Evolutionary conservation across 768 basidiomycete species (phyloP), one percentile per base, ranked within the genome.

Genomic region (Leccinum arenicola): DNA sequence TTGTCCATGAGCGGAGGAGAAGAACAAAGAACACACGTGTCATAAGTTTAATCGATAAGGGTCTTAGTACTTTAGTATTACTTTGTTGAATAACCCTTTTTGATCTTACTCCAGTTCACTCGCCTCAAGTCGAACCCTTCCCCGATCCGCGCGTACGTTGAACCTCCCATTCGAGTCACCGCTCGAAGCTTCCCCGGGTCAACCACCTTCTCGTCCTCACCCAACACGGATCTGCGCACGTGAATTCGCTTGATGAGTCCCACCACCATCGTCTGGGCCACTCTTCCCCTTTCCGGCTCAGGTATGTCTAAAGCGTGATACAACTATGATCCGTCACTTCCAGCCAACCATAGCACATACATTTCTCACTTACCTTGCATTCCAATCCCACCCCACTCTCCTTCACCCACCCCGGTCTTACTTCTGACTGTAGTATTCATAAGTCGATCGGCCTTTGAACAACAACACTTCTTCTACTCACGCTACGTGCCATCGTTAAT

Each of bases 341-440:
- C 14, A 29, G 8, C 23, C 11, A 14, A 43, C 38, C 9, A 31
- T 31, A 27, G 29, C 29, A 31, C 56, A 58, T 40, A 40, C 15
- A 15, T 17, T 47, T 66, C 66, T 78, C 74, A 43, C 76, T 43
- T 66, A 83, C 84, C 76, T 82, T 78, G 74, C 87, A 87, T 74
- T 87, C 87, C 63, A 87, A 73, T 55, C 79, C 78, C 33, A 85
- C 76, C 14, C 82, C 78, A 67, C 84, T 85, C 68, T 86, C 84
- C 62, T 73, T 74, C 19, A 86, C 84, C 60, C 81, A 74, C 17
- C 82, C 70, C 14, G 83, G 82, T 63, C 77, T 78, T 25, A 86
- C 80, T 47, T 73, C 63, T 21, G 68, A 71, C 85, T 84, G 55
- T 8, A 56, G 27, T 29, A 55, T 33, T 31, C 31, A 61, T 63